Base-by-base conservation (phyloP, 2,329 filamentous ascomycete genomes). In the Hymenoscyphus salicellus region DNA sequence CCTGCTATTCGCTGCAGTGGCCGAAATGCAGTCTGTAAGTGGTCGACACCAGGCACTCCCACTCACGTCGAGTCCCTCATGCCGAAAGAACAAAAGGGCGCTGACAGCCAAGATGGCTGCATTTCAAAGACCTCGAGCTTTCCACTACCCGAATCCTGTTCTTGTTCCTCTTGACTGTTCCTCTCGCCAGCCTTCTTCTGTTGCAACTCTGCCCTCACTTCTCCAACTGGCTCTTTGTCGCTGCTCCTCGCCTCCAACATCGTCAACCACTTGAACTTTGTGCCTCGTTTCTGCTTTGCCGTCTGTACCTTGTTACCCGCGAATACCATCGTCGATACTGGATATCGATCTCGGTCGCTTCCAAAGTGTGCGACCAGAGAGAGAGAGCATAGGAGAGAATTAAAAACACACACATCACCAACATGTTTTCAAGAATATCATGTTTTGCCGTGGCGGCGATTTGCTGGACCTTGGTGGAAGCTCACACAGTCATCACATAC, bases 401-500 rank as follows among this genome's bases (percentile, higher is more conserved):
- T 32, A 16, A 20, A 30, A n/a, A 43, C 10, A 28, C 33, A 38
- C 33, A 38, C 33, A 63, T n/a, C 28, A 61, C 28, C 60, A 57
- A 11, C 20, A 66, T 68, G 64, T 61, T 68, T 28, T 63, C 64
- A 5, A 55, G 57, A 55, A 61, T 61, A 61, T 49, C 62, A 52
- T 56, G 43, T 60, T 41, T 65, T 16, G 26, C 43, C 20, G 63
- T 57, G 10, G 66, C 65, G n/a, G 63, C 67, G 59, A 61, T 71
- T 58, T 64, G 63, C 26, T 58, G 63, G 57, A 32, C 67, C 26
- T 52, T 57, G 56, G 61, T 78, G 7, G 73, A 78, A 23, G 80
- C 82, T 57, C 77, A 79, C 67, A 78, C 75, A 0, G 70, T 77
- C 26, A 74, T 79, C 61, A 73, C 73, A 43, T 79, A 78, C 65